These are phyloP conservation scores for Xerocomellus chrysenteron DNA, from an alignment of 768 basidiomycete genomes.

Conservation along the genomic window DNA sequence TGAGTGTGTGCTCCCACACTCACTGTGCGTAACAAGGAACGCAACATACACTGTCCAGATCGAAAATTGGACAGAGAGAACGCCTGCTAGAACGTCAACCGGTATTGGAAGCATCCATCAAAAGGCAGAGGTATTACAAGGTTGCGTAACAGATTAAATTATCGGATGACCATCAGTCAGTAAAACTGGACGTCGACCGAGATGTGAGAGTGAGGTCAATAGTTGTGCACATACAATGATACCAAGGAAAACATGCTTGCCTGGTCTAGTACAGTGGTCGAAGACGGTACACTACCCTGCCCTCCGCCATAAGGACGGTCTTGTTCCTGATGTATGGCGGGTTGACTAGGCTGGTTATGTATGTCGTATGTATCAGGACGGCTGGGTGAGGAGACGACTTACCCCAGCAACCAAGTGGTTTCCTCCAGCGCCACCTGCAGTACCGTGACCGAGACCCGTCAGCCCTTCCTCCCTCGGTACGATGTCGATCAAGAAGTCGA, in stretches of 20 bases:
- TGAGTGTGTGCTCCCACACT: background rate
- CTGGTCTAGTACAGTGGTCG: constrained; percentile 27
- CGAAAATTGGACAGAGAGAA: background rate
- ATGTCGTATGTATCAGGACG: background rate
- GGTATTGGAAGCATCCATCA: background rate
- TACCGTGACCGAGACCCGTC: constrained; percentile 20
- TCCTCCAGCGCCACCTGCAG: constrained; percentile 2
- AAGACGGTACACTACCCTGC: constrained; percentile 20
- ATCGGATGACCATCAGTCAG: constrained; percentile 8
- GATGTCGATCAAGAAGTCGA: constrained; percentile 97
- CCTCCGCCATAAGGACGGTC: constrained; percentile 21
- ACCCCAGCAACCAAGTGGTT: constrained; percentile 27
- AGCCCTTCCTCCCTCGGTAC: constrained; percentile 77
- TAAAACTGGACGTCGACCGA: constrained; percentile 19
- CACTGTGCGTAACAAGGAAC: background rate
- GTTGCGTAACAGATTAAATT: constrained; percentile 1
- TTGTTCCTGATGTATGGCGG: constrained; percentile 23
- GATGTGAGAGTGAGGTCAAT: background rate
- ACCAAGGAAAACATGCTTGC: background rate
- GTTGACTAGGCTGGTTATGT: constrained; percentile 24
- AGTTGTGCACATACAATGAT: background rate
- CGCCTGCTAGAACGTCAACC: background rate
- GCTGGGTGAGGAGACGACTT: background rate
- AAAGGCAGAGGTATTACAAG: constrained; percentile 4
- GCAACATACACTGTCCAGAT: background rate